Conservation (phyloP, 139 green algal genomes). For the Closterium sp. region DNA sequence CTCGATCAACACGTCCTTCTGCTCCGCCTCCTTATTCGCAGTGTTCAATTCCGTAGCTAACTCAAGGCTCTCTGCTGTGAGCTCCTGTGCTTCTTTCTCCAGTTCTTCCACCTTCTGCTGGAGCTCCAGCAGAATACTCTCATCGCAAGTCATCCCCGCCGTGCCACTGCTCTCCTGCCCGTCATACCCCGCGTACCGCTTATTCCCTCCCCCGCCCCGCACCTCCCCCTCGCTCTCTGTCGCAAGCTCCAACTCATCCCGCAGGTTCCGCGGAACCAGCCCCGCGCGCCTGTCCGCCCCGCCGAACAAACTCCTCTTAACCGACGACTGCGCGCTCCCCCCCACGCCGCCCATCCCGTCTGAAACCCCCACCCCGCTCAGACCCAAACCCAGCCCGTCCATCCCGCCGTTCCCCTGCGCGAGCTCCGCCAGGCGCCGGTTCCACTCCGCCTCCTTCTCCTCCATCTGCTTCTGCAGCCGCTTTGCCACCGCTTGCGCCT, state of each 20-base stretch:
- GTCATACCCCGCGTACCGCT: background rate
- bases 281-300: background rate
- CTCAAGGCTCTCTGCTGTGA: constrained; percentile 30
- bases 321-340: background rate
- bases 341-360: background rate
- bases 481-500: constrained; percentile 17
- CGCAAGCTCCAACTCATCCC: background rate
- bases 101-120: constrained; percentile 34
- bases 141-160: background rate
- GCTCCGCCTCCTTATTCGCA: constrained; percentile 27
- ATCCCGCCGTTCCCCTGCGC: background rate
- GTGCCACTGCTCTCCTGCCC: background rate
- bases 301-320: background rate
- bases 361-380: background rate
- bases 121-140: constrained; percentile 1
- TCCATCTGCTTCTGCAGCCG: constrained; percentile 9
- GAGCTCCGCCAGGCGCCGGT: constrained; percentile 10
- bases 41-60: constrained; percentile 11
- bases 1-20: constrained; percentile 12
- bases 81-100: constrained; percentile 25
- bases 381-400: constrained; percentile 8
- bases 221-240: background rate
- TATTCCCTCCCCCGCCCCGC: background rate
- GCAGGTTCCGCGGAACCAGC: background rate
- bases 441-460: constrained; percentile 33